Conservation (phyloP, 2,329 filamentous ascomycete species). For the Apiospora sp. region DNA sequence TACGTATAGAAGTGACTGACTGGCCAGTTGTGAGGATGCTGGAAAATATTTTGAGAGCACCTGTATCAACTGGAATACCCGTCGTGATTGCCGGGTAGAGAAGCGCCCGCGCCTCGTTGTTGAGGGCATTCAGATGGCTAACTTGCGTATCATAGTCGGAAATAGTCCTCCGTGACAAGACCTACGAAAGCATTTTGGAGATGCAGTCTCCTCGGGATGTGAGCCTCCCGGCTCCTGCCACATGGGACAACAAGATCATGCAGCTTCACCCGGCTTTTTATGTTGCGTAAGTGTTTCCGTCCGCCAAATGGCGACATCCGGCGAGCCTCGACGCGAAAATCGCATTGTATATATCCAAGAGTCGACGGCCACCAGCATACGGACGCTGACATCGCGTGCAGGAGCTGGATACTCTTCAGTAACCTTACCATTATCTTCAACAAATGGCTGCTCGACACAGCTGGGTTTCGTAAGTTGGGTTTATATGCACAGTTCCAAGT, state of each 20-base stretch:
- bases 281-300: constrained; percentile 24
- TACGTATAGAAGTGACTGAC: not conserved
- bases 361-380: not conserved
- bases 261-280: constrained; percentile 29
- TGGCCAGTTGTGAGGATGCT: not conserved
- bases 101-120: not conserved
- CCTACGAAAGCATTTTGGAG: not conserved
- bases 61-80: not conserved
- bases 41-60: not conserved
- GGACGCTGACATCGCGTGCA: constrained; percentile 33
- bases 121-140: not conserved
- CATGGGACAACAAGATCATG: constrained; percentile 6
- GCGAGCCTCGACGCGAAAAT: not conserved
- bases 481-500: not conserved
- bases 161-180: not conserved
- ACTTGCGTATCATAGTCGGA: not conserved
- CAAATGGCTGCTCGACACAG: constrained; percentile 83
- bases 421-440: constrained; percentile 90
- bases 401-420: constrained; percentile 83
- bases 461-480: constrained; percentile 67
- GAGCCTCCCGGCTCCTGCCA: constrained; percentile 5
- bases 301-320: not conserved
- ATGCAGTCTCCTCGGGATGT: not conserved
- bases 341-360: not conserved
- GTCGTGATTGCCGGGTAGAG: not conserved